Evolutionary conservation across 2,329 filamentous ascomycete genomes (phyloP), one percentile per base, ranked within the genome.

Genomic region (Triangularia verruculosa): DNA sequence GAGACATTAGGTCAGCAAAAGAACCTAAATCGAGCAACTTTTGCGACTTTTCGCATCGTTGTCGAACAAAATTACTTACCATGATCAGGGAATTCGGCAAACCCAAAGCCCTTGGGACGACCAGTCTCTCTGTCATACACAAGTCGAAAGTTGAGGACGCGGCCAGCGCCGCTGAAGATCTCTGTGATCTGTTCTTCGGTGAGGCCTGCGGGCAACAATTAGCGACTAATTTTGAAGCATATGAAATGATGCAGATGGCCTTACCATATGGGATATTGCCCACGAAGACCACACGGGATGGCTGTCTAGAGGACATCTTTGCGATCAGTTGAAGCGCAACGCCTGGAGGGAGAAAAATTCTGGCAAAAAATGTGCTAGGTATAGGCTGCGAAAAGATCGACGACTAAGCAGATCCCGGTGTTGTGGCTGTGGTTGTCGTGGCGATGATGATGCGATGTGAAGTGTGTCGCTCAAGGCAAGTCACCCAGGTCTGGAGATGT

Each of bases 121-220:
- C 94, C 93, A 2, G 93, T 97, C 73, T 98, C 94, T 60, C 93
- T 90, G 79, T 98, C 96, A 78, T 97, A 96, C 68, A 98, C 94
- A 57, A 98, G 84, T 59, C 94, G 88, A 76, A 98, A 98, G 75
- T 91, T 94, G 64, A 96, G 83, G 1, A 98, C 94, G 69, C 93
- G 91, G 64, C 95, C 95, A 60, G 91, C 93, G 68, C 90, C 90
- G 74, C 89, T 91, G 76, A 98, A 96, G 66, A 96, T 96, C 71
- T 97, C 92, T 74, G 89, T 90, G 72, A 99, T 97, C 75, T 97
- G 91, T 76, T 98, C 93, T 79, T 99, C 95, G 28, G 93, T 96
- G 68, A 97, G 88, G 67, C 94, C 93, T 97, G 72, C n/a, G 63
- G 15, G 20, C 20, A 15, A 64, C 59, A 53, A 32, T 27, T 22